These are phyloP conservation scores for Trypanosoma cruzi DNA, from an alignment of 208 protist species.

Conservation along the genomic window DNA sequence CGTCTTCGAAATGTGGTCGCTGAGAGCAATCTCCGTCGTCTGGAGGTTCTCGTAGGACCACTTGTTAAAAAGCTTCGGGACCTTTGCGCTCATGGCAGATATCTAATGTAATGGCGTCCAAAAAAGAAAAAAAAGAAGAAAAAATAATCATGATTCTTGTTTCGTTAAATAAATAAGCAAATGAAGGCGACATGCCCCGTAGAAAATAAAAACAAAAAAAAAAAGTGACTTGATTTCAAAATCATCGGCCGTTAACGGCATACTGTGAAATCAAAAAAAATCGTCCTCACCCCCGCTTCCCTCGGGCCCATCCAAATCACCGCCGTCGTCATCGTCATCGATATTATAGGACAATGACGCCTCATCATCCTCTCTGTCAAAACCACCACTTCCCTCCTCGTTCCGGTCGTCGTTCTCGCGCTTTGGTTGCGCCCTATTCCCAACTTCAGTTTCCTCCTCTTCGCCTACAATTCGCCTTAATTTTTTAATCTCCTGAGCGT, in stretches of 20 bases:
- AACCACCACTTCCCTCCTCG: conserved; percentile 36
- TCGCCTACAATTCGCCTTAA: conserved; percentile 10
- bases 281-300: conserved; percentile 52
- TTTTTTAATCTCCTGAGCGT: conserved; percentile 7
- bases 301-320: conserved; percentile 39
- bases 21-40: too few relatives aligned
- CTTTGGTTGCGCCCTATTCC: conserved; percentile 2
- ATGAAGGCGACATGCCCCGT: too few relatives aligned
- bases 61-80: too few relatives aligned
- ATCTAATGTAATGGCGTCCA: neutral
- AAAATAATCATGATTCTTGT: too few relatives aligned
- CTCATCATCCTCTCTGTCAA: conserved; percentile 56
- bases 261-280: conserved; percentile 30
- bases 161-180: too few relatives aligned
- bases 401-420: conserved; percentile 22
- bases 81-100: too few relatives aligned
- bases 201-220: conserved; percentile 13
- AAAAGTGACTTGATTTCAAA: too few relatives aligned
- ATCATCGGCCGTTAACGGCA: too few relatives aligned
- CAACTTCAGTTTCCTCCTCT: conserved; percentile 21
- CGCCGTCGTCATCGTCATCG: conserved; percentile 71
- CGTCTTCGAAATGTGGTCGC: too few relatives aligned
- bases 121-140: conserved; percentile 4
- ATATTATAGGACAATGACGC: conserved; percentile 40
- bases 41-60: too few relatives aligned